Evolutionary conservation across 2,329 filamentous ascomycete genomes (phyloP).

Genomic region (Rutstroemia sp.): DNA sequence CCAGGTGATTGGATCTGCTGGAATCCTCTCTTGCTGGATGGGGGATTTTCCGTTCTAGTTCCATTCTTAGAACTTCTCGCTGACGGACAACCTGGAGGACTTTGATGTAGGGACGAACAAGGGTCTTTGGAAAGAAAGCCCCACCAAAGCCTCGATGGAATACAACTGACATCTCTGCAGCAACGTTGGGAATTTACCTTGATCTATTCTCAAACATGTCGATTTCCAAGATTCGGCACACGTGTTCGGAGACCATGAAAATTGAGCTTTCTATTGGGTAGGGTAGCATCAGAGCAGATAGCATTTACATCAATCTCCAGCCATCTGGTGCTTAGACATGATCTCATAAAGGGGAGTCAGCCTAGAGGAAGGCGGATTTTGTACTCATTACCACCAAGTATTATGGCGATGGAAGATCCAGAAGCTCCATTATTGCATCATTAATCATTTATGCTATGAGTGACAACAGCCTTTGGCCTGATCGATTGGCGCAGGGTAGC

Average conservation of each 20-base stretch:
- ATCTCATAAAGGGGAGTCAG: background rate
- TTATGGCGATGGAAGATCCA: background rate
- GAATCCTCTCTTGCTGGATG: background rate
- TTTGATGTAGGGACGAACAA: background rate
- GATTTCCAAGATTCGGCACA: no score
- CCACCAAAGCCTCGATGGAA: constrained; percentile 1
- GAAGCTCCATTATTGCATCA: background rate
- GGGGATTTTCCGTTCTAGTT: background rate
- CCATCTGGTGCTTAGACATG: no score
- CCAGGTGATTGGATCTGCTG: background rate
- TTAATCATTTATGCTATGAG: background rate
- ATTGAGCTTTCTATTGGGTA: no score
- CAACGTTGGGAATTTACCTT: no score
- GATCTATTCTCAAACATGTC: no score
- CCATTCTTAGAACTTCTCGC: constrained; percentile 1
- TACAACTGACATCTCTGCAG: background rate
- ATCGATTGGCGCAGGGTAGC: no score
- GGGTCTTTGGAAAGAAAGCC: background rate
- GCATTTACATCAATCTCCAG: no score
- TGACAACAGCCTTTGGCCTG: background rate
- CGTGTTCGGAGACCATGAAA: no score
- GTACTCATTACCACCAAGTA: background rate
- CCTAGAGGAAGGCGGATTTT: constrained; percentile 2
- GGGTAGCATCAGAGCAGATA: no score
- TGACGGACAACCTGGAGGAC: background rate